phyloP scores from a whole-genome alignment of 1,139 yeast species.

The Yamadazyma oceani region DNA sequence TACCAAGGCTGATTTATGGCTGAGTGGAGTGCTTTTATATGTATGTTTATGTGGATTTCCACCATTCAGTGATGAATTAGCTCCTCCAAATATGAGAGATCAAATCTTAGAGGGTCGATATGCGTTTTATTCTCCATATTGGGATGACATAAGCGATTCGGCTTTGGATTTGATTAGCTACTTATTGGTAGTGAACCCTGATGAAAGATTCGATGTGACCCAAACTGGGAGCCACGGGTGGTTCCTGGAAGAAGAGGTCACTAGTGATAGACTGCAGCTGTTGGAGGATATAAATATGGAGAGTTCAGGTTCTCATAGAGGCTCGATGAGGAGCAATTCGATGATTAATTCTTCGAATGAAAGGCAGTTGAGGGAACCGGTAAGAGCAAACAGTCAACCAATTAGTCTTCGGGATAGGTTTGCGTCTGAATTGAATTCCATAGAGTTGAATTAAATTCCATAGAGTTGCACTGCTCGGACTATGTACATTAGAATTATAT shows the following conservation, averaged over 20 bases:
- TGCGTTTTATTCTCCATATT: constrained; percentile 78
- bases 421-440: constrained; percentile 23
- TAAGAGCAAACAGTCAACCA: constrained; percentile 33
- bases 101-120: constrained; percentile 66
- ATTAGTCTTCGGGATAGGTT: constrained; percentile 33
- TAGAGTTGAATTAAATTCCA: constrained; percentile 7
- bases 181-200: constrained; percentile 59
- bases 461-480: constrained; percentile 8
- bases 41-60: constrained; percentile 84
- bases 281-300: constrained; percentile 5
- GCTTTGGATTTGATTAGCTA: constrained; percentile 66
- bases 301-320: not conserved
- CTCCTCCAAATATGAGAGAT: constrained; percentile 76
- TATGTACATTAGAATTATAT: constrained; percentile 9
- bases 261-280: constrained; percentile 2
- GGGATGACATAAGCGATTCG: constrained; percentile 68
- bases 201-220: constrained; percentile 49
- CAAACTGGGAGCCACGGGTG: constrained; percentile 59
- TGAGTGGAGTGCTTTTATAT: constrained; percentile 72
- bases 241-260: constrained; percentile 22
- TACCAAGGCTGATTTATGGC: constrained; percentile 78
- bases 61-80: constrained; percentile 79
- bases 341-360: constrained; percentile 6
- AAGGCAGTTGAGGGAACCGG: constrained; percentile 14
- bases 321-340: constrained; percentile 13